Percentiles rank a stretch among this genome's conserved stretches.
phyloP scores from a whole-genome alignment of 2,329 filamentous ascomycete species.

The Xylaria digitata region DNA sequence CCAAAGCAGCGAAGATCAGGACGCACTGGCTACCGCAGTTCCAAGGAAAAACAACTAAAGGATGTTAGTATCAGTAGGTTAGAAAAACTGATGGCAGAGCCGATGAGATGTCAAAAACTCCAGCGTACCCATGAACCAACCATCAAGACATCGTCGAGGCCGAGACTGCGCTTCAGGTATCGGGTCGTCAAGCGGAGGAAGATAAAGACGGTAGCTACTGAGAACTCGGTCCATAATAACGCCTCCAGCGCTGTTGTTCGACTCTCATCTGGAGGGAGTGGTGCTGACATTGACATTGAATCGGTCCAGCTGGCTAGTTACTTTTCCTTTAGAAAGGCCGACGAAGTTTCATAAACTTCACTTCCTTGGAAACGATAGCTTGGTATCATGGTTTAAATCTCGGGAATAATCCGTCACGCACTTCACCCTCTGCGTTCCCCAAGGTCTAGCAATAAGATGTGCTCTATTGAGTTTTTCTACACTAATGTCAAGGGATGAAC shows the following conservation, averaged over 20 bases:
- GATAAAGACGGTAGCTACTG: conserved; percentile 29
- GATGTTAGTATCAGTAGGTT: conserved; percentile 6
- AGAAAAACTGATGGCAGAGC: background rate
- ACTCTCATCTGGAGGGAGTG: conserved; percentile 27
- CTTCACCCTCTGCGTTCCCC: conserved; percentile 6
- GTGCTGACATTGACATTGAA: conserved; percentile 20
- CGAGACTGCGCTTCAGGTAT: conserved; percentile 21
- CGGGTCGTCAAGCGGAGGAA: conserved; percentile 28
- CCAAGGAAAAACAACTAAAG: conserved; percentile 26
- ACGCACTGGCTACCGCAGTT: conserved; percentile 20
- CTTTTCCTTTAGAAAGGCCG: conserved; percentile 7
- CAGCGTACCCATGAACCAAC: conserved; percentile 28
- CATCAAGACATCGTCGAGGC: conserved; percentile 32
- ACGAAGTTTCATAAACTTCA: conserved; percentile 7
- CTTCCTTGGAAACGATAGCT: background rate
- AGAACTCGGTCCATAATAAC: conserved; percentile 30
- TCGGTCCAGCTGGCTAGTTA: background rate
- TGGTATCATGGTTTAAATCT: conserved; percentile 2
- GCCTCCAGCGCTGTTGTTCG: conserved; percentile 22
- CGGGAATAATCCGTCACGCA: background rate
- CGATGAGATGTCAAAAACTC: conserved; percentile 11
- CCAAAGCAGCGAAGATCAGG: background rate
- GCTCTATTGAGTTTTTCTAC: background rate
- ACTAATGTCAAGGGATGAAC: conserved; percentile 16
- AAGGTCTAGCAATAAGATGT: conserved; percentile 2